Percentiles rank a stretch among this genome's conserved stretches.
Conservation (phyloP, 805 yeast species). For the Candida silvatica region DNA sequence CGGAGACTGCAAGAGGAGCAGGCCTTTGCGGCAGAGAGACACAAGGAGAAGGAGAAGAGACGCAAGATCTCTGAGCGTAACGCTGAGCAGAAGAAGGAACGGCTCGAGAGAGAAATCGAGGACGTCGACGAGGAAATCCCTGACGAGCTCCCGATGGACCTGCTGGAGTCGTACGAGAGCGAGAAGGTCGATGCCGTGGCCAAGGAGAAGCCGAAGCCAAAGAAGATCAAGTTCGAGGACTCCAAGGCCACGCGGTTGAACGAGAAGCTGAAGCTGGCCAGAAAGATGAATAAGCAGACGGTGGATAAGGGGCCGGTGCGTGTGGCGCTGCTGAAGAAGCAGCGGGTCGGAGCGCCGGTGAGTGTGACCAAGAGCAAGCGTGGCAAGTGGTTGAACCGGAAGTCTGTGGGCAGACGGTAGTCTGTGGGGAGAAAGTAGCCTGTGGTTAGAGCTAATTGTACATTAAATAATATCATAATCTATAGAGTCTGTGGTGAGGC, state of each 20-base stretch:
- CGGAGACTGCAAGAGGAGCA: slow-evolving; percentile 13
- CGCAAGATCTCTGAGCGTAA: slow-evolving; percentile 20
- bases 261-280: slow-evolving; percentile 11
- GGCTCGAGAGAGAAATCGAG: slow-evolving; percentile 10
- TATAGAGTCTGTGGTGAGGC: too few relatives aligned
- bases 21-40: slow-evolving; percentile 11
- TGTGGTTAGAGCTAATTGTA: too few relatives aligned
- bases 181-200: too few relatives aligned
- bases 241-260: slow-evolving; percentile 11
- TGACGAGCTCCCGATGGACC: slow-evolving; percentile 31
- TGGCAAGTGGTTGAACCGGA: slow-evolving; percentile 21
- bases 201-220: slow-evolving; percentile 12
- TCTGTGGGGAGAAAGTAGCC: too few relatives aligned
- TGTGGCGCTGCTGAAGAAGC: slow-evolving; percentile 25
- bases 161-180: slow-evolving; percentile 24
- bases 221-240: slow-evolving; percentile 28
- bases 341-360: slow-evolving; percentile 13
- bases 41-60: slow-evolving; percentile 25
- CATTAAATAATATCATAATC: too few relatives aligned
- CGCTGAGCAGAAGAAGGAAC: slow-evolving; percentile 24
- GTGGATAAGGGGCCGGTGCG: slow-evolving; percentile 33
- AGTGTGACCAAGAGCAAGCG: slow-evolving; percentile 14
- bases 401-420: slow-evolving; percentile 15
- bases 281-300: slow-evolving; percentile 13
- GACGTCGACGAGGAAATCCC: slow-evolving; percentile 15